Base-by-base conservation (phyloP, 352 stramenopile genomes). In the Pythium monospermum region DNA sequence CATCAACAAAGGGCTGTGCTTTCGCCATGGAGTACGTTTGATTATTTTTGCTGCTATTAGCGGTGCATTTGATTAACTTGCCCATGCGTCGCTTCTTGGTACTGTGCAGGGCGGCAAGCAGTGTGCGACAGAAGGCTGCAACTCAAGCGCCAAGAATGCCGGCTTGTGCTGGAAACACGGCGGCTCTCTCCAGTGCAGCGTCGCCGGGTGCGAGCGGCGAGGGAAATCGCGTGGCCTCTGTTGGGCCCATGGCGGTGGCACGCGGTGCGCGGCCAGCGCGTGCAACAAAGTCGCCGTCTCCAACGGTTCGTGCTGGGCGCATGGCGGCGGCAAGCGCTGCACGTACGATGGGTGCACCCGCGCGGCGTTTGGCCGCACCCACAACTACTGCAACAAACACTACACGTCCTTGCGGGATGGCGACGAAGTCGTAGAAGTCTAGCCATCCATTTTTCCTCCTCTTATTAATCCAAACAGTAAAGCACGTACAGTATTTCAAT, bases 121-220 rank as follows among this genome's bases (percentile, higher is more conserved):
- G 27, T 83, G 71, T 31, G 61, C 56, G 0, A 27, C 61, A 16
- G 55, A 70, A 45, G 68, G 61, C 25, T 83, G 71, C 49, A 59
- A 42, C 11, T 65, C 59, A 13, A 72, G 68, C 33, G 66, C 71
- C 49, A 79, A 83, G 54, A 61, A 71, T 27, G 37, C 32, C 4
- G 69, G 69, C 0, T 48, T 80, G 27, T 83, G 72, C 51, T 83
- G 72, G 72, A 73, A 71, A 30, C 72, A 83, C 38, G 72, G 72
- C 13, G 60, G 60, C 15, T 61, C 39, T 5, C 57, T 57, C 13
- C 48, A 54, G 28, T 68, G 60, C 60, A 60, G 41, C 23, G 45
- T 64, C 27, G 44, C 49, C 1, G 60, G 60, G 23, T 68, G 60
- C 46, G 46, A 53, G 33, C 54, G 45, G 1, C 53, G 57, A 5